These are phyloP conservation scores for Clohesyomyces aquaticus DNA, from an alignment of 495 filamentous ascomycete genomes.

Conservation along the genomic window DNA sequence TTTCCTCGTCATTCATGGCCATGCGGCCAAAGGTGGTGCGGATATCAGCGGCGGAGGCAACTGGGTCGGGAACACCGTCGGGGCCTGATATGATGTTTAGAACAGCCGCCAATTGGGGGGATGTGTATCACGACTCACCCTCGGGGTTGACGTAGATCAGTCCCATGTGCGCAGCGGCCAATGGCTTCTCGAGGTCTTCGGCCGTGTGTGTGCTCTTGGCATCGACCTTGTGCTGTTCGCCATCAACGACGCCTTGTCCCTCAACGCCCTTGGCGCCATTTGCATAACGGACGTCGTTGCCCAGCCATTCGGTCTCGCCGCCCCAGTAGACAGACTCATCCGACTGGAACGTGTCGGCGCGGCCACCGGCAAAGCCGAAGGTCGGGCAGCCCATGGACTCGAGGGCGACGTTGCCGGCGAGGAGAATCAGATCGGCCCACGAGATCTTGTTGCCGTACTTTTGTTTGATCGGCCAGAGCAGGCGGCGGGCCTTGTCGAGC, in stretches of 20 bases:
- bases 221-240: constrained; percentile 51
- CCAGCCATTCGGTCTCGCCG: constrained; percentile 69
- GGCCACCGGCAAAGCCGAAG: constrained; percentile 72
- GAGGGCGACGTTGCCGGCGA: constrained; percentile 73
- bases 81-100: too few species aligned
- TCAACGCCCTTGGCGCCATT: constrained; percentile 52
- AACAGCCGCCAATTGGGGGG: too few species aligned
- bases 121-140: too few species aligned
- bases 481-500: constrained; percentile 75
- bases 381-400: constrained; percentile 76
- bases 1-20: constrained; percentile 81
- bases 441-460: constrained; percentile 82
- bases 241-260: constrained; percentile 53
- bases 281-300: constrained; percentile 68
- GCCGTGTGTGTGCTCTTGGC: constrained; percentile 60
- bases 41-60: constrained; percentile 69
- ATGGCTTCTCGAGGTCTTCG: constrained; percentile 64
- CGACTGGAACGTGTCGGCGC: constrained; percentile 69
- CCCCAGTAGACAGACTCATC: constrained; percentile 78
- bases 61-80: constrained; percentile 67
- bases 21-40: constrained; percentile 72
- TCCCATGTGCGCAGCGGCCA: constrained; percentile 71
- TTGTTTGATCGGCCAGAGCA: constrained; percentile 79
- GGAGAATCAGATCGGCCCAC: constrained; percentile 70
- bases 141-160: constrained; percentile 79